A percentile compares a stretch with the other conserved stretches of the same genome.
These are phyloP conservation scores for Sonneratia caseolaris DNA, from an alignment of 345 rosid genomes.

Conservation along the genomic window DNA sequence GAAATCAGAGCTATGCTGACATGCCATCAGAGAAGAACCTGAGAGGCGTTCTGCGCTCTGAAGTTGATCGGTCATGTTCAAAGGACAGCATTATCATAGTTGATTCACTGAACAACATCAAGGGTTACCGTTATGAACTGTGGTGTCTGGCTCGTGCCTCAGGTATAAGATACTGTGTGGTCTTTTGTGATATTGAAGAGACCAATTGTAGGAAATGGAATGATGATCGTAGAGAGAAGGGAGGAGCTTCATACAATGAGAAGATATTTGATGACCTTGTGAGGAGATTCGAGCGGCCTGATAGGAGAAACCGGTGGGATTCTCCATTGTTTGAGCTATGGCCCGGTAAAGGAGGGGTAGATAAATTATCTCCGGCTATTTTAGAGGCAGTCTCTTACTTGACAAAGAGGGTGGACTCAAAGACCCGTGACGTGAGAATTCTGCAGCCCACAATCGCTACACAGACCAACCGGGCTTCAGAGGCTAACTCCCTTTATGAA, in stretches of 20 bases:
- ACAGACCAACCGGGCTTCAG: conserved; percentile 52
- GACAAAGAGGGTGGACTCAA: conserved; percentile 67
- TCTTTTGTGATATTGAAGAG: conserved; percentile 66
- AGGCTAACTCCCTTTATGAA: conserved; percentile 77
- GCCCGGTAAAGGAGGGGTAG: conserved; percentile 47
- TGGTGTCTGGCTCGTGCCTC: conserved; percentile 98
- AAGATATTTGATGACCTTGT: conserved; percentile 64
- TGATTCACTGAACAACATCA: conserved; percentile 89
- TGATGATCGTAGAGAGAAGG: conserved; percentile 51
- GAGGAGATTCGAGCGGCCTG: conserved; percentile 87
- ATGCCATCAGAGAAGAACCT: conserved; percentile 89
- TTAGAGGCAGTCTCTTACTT: conserved; percentile 66
- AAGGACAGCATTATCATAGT: conserved; percentile 70
- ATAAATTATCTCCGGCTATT: conserved; percentile 51
- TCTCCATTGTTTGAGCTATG: conserved; percentile 78
- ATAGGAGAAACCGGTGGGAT: conserved; percentile 91
- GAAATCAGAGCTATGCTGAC: conserved; percentile 77
- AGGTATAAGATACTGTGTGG: conserved; percentile 70
- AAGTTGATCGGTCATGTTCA: conserved; percentile 94
- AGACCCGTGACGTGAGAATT: conserved; percentile 57
- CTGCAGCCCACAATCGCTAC: conserved; percentile 96
- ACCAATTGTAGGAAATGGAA: conserved; percentile 66
- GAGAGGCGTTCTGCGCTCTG: conserved; percentile 89
- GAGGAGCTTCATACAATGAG: conserved; percentile 51
- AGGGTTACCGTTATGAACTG: conserved; percentile 88